Evolutionary conservation across 2,329 filamentous ascomycete species (phyloP).

Genomic region (Xylaria sp.): DNA sequence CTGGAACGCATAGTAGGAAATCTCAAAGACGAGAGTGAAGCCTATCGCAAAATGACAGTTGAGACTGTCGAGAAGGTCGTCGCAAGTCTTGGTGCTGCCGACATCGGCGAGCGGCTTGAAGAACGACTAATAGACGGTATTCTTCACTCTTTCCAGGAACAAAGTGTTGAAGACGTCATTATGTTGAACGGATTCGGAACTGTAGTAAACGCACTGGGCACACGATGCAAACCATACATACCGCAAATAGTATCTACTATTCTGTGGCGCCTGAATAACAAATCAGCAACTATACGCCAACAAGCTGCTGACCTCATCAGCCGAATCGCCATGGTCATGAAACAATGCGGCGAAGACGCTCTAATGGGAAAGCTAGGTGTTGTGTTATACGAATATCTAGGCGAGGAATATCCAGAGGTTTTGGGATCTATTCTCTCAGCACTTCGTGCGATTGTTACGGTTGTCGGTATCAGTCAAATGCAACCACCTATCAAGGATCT

Average conservation of each 20-base stretch:
- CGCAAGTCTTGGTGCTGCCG: conserved; percentile 89
- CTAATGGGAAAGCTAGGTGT: conserved; percentile 95
- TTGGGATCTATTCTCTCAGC: conserved; percentile 96
- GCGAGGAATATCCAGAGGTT: conserved; percentile 98
- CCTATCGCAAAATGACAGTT: conserved; percentile 98
- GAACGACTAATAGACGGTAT: conserved; percentile 96
- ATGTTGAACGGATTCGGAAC: conserved; percentile 98
- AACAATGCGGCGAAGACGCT: conserved; percentile 95
- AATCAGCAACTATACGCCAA: conserved; percentile 94
- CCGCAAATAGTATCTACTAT: conserved; percentile 98
- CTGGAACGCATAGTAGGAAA: conserved; percentile 93
- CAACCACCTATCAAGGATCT: conserved; percentile 97
- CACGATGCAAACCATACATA: conserved; percentile 93
- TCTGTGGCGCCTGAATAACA: conserved; percentile 96
- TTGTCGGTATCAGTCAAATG: conserved; percentile 98
- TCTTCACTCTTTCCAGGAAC: conserved; percentile 95
- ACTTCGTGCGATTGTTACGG: conserved; percentile 93
- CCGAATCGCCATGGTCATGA: conserved; percentile 98
- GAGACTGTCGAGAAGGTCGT: conserved; percentile 98
- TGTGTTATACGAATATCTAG: conserved; percentile 96
- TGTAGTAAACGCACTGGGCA: conserved; percentile 93
- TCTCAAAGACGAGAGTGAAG: conserved; percentile 96
- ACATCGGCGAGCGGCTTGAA: conserved; percentile 91
- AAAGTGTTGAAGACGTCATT: conserved; percentile 94
- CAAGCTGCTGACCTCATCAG: conserved; percentile 97